phyloP scores from a whole-genome alignment of 2,329 filamentous ascomycete genomes.

The Talaromyces verruculosus region DNA sequence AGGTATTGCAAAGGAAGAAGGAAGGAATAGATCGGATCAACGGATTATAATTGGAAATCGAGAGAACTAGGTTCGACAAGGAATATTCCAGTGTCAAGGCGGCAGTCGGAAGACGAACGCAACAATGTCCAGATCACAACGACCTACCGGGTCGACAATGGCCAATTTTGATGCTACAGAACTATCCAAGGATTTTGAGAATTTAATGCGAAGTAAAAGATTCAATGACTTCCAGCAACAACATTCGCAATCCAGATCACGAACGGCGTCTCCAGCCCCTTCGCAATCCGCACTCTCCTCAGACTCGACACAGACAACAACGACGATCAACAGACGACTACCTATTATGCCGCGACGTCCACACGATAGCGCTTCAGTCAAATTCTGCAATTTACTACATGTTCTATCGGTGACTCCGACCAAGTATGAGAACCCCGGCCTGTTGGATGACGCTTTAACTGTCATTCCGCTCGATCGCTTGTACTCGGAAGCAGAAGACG shows the following conservation, averaged over 20 bases:
- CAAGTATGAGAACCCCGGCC: conserved; percentile 93
- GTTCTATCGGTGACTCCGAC: conserved; percentile 84
- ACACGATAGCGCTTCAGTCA: conserved; percentile 66
- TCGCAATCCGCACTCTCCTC: conserved; percentile 41
- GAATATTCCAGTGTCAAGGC: not conserved
- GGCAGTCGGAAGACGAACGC: not conserved
- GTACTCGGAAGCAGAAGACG: conserved; percentile 91
- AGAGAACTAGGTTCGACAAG: not conserved
- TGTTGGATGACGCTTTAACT: conserved; percentile 86
- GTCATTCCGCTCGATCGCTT: conserved; percentile 86
- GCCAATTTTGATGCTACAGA: conserved; percentile 54
- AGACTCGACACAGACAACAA: conserved; percentile 29
- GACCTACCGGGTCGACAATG: conserved; percentile 2
- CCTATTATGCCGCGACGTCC: conserved; percentile 75
- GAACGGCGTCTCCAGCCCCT: conserved; percentile 57
- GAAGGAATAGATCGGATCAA: too few species aligned
- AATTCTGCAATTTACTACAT: conserved; percentile 78
- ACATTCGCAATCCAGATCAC: conserved; percentile 56
- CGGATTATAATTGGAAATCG: not conserved
- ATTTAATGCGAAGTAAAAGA: conserved; percentile 79
- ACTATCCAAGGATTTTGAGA: conserved; percentile 80
- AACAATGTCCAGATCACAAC: conserved; percentile 18
- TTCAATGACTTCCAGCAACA: conserved; percentile 75
- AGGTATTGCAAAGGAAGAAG: not conserved
- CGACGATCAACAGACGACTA: conserved; percentile 46